Percentiles rank a stretch among this genome's conserved stretches.
These are phyloP conservation scores for Hyphodiscus sp. DNA, from an alignment of 2,329 filamentous ascomycete genomes.

Conservation along the genomic window DNA sequence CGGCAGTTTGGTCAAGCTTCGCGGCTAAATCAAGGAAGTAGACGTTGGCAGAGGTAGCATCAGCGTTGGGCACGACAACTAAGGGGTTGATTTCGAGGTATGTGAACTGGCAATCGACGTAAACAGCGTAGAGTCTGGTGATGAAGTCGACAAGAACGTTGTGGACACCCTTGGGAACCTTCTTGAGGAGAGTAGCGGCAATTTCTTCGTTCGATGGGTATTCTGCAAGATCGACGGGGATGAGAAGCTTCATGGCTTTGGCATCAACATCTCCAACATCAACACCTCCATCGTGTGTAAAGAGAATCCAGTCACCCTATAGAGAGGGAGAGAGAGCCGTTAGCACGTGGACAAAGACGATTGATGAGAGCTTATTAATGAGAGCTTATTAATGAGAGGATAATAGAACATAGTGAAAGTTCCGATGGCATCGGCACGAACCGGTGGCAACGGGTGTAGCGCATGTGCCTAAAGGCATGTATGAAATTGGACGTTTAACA, in stretches of 20 bases:
- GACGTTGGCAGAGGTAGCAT: conserved; percentile 86
- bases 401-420: conserved; percentile 8
- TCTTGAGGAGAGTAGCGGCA: conserved; percentile 75
- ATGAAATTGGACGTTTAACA: conserved; percentile 13
- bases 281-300: conserved; percentile 99
- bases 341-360: conserved; percentile 16
- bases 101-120: conserved; percentile 99
- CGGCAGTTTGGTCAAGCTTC: conserved; percentile 97
- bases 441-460: conserved; percentile 11
- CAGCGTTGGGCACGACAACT: conserved; percentile 91
- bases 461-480: conserved; percentile 15
- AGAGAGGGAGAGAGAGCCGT: conserved; percentile 8
- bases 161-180: conserved; percentile 92
- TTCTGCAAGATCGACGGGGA: conserved; percentile 89
- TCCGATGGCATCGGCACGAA: background rate
- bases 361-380: background rate
- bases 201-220: conserved; percentile 97
- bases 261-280: conserved; percentile 98
- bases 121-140: conserved; percentile 94
- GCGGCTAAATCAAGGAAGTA: conserved; percentile 98
- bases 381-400: no score
- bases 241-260: conserved; percentile 97
- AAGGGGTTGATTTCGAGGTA: conserved; percentile 99
- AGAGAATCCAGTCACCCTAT: conserved; percentile 98
- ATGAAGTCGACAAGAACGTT: conserved; percentile 99